phyloP scores from a whole-genome alignment of 305 asterid species.

The Solanum hybrid region DNA sequence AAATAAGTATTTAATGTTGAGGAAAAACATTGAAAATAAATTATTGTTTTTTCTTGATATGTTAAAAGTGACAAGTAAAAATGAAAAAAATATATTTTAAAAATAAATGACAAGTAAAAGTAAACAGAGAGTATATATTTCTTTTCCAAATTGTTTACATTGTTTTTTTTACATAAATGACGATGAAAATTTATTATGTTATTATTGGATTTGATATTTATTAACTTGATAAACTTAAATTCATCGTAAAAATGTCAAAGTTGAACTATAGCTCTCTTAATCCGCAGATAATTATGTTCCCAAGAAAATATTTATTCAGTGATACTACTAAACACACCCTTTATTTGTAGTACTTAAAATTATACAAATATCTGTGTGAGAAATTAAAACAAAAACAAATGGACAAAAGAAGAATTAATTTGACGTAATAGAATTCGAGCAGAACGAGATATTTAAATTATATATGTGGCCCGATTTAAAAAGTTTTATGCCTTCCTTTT shows the following conservation, averaged over 20 bases:
- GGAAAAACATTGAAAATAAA: no score
- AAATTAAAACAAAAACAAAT: background rate
- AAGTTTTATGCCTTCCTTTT: background rate
- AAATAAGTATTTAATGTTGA: no score
- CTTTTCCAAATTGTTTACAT: background rate
- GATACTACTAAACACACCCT: background rate
- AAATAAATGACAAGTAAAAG: no score
- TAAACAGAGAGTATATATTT: background rate
- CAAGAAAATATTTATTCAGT: background rate
- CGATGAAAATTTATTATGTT: background rate
- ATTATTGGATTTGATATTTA: background rate
- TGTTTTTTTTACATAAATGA: background rate
- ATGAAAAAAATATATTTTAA: no score
- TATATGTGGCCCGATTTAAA: background rate
- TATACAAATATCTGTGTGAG: background rate
- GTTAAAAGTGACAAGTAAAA: background rate
- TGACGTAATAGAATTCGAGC: background rate
- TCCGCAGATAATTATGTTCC: background rate
- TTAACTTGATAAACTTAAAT: background rate
- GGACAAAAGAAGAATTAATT: background rate
- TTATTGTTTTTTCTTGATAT: no score
- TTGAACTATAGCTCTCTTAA: background rate
- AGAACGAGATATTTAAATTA: background rate
- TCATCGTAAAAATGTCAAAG: background rate
- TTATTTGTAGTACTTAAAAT: background rate